Evolutionary conservation across 768 basidiomycete species (phyloP).

Genomic region (Boletus barrowsii): DNA sequence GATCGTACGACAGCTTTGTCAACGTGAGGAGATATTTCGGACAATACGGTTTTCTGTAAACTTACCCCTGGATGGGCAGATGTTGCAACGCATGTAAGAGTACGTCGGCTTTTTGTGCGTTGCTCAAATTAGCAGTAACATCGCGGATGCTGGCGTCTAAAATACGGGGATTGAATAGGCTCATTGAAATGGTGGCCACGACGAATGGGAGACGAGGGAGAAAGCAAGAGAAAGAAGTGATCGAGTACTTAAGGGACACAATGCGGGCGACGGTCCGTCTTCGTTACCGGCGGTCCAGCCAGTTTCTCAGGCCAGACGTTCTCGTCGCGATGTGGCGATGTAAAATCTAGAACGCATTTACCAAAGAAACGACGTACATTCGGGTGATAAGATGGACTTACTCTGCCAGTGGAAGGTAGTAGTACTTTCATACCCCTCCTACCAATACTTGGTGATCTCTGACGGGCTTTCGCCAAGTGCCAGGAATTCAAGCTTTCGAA

Average conservation of each 20-base stretch:
- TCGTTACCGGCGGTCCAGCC: constrained; percentile 1
- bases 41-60: constrained; percentile 1
- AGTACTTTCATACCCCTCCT: no score
- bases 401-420: no score
- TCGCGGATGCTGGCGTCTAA: constrained; percentile 75
- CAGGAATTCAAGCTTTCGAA: no score
- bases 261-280: constrained; percentile 17
- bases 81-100: constrained; percentile 81
- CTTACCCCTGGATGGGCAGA: constrained; percentile 68
- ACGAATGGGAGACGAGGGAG: background rate
- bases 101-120: constrained; percentile 67
- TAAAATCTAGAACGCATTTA: background rate
- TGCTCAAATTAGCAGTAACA: constrained; percentile 52
- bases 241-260: constrained; percentile 7
- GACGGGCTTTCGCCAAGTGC: no score
- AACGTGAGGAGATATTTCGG: constrained; percentile 6
- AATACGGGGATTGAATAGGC: constrained; percentile 73
- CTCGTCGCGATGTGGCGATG: background rate
- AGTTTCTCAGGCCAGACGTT: constrained; percentile 12
- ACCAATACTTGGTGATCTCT: no score
- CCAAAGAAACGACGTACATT: background rate
- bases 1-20: constrained; percentile 47
- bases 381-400: no score
- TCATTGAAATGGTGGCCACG: constrained; percentile 36
- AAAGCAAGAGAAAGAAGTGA: background rate